Evolutionary conservation across 331 rosid genomes (phyloP).

Genomic region (Malus hybrid): DNA sequence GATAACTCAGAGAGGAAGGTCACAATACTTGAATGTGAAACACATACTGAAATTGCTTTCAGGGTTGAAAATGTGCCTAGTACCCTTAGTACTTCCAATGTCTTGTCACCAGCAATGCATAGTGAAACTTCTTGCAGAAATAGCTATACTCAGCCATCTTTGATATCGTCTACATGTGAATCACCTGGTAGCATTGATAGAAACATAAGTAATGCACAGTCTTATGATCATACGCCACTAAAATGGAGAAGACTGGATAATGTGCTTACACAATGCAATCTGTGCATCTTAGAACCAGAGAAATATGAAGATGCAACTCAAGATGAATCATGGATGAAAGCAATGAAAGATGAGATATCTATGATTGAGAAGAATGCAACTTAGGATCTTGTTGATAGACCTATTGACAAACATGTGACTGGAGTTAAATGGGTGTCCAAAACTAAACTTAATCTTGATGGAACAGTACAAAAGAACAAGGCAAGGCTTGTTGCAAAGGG

Average conservation of each 20-base stretch:
- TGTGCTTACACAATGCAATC: neutral
- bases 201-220: neutral
- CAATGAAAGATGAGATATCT: neutral
- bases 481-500: neutral
- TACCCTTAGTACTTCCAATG: too few relatives aligned
- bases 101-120: too few relatives aligned
- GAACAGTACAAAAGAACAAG: neutral
- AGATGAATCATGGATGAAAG: neutral
- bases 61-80: too few relatives aligned
- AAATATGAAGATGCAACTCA: neutral
- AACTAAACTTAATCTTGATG: neutral
- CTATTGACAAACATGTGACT: too few relatives aligned
- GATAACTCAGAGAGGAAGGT: too few relatives aligned
- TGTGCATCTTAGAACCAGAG: neutral
- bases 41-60: too few relatives aligned
- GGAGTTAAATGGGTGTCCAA: neutral
- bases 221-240: neutral
- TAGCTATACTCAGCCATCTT: neutral
- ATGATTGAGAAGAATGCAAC: neutral
- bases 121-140: neutral
- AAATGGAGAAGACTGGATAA: neutral
- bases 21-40: too few relatives aligned
- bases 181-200: too few relatives aligned
- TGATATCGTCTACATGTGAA: neutral
- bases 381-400: neutral